Base-by-base conservation (phyloP, 495 filamentous ascomycete species). In the Annulohypoxylon nitens region DNA sequence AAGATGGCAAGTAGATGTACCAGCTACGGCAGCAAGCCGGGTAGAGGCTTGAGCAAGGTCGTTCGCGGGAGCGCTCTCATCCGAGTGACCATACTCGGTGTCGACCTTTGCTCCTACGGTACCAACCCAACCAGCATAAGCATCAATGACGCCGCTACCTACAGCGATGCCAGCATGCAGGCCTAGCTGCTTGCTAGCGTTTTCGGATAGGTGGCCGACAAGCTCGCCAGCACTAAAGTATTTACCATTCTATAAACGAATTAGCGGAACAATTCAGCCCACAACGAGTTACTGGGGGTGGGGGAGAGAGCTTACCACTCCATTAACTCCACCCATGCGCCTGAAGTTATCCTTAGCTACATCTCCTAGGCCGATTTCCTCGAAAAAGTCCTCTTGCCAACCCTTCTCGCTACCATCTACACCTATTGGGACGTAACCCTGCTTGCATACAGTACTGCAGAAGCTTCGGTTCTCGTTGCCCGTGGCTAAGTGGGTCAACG, bases 391-490 rank as follows among this genome's bases (percentile, higher is more conserved):
- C 70, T 93, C 93, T 78, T 98, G 94, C 96, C 96, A 99, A 4
- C 96, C 96, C 82, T 98, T 99, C 16, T 97, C 93, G 81, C 95
- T 97, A 41, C 95, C 95, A 76, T 99, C 96, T 18, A 98, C 93
- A 45, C 96, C 96, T 12, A 98, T 92, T 0, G 96, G 96, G 1
- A 99, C 93, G 78, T 89, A 98, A 0, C 95, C 96, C 77, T 98
- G 96, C 81, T 98, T 98, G 81, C 96, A 98, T 18, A 97, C 93
- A 3, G 93, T 90, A 69, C 93, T 97, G 79, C 95, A 98, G 77
- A 93, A 97, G 81, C 93, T 97, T 67, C 96, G 84, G 43, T 90
- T 95, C 81, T 98, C 95, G 62, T 89, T 93, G 4, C 95, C 96
- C n/a, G 96, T 98, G 16, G 96, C 96, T 67, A 99, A 86, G 77